These are phyloP conservation scores for Trichoderma koningiopsis DNA, from an alignment of 2,329 filamentous ascomycete species.

Conservation along the genomic window DNA sequence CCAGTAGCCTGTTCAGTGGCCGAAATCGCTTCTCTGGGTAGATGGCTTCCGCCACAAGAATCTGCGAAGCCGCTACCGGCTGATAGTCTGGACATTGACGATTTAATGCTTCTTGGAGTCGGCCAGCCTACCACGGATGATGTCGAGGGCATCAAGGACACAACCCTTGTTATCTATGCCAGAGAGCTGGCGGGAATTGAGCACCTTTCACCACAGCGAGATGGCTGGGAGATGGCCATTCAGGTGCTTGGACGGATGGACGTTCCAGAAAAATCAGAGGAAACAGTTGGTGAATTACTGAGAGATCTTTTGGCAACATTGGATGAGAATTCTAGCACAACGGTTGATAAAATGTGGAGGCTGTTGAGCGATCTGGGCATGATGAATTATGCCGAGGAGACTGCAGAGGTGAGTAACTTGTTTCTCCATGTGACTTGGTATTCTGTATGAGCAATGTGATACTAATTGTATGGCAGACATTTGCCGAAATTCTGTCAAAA, in stretches of 20 bases:
- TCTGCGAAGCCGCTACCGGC: conserved; percentile 53
- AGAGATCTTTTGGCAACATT: conserved; percentile 62
- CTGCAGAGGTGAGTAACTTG: conserved; percentile 69
- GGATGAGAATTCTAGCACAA: conserved; percentile 66
- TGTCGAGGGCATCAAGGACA: conserved; percentile 72
- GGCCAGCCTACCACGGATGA: conserved; percentile 60
- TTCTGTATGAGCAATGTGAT: background rate
- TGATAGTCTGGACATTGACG: conserved; percentile 75
- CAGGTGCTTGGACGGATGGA: conserved; percentile 81
- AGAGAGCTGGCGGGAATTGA: conserved; percentile 62
- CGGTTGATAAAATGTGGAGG: conserved; percentile 79
- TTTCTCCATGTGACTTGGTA: background rate
- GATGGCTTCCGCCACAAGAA: conserved; percentile 67
- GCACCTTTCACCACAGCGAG: conserved; percentile 51
- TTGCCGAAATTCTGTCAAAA: conserved; percentile 74
- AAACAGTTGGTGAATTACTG: conserved; percentile 73
- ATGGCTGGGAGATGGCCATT: conserved; percentile 90
- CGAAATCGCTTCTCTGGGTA: conserved; percentile 80
- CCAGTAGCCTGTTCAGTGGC: conserved; percentile 76
- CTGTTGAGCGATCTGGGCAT: conserved; percentile 79
- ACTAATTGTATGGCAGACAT: conserved; percentile 61
- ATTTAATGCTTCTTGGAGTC: conserved; percentile 79
- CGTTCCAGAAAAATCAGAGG: conserved; percentile 68
- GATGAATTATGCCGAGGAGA: conserved; percentile 74
- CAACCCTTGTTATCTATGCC: conserved; percentile 76